Evolutionary conservation across 2,329 filamentous ascomycete genomes (phyloP).

Genomic region (Aspergillus carbonarius): DNA sequence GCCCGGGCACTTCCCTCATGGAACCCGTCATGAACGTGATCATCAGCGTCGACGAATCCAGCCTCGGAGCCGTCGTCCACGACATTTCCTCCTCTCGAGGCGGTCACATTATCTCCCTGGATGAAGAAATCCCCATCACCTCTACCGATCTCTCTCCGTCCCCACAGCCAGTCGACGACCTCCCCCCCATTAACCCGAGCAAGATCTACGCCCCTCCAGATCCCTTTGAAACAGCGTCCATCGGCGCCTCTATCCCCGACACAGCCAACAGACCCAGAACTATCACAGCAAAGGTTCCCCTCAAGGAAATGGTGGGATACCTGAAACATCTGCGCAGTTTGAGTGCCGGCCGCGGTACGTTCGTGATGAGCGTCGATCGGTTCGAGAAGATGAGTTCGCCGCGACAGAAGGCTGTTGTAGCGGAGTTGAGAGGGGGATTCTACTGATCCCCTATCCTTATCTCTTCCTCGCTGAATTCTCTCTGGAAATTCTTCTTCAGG

Average conservation of each 20-base stretch:
- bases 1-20: constrained; percentile 65
- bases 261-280: constrained; percentile 53
- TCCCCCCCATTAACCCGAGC: constrained; percentile 61
- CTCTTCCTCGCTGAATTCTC: neutral
- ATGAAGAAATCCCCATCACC: constrained; percentile 45
- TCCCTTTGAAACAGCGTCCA: constrained; percentile 58
- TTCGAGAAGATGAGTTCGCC: constrained; percentile 67
- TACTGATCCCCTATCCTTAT: neutral
- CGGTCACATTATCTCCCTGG: constrained; percentile 70
- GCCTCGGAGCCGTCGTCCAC: constrained; percentile 78
- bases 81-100: constrained; percentile 73
- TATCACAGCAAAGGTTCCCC: constrained; percentile 81
- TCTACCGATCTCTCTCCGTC: constrained; percentile 26
- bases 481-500: neutral
- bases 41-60: constrained; percentile 80
- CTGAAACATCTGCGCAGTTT: constrained; percentile 83
- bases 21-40: constrained; percentile 92
- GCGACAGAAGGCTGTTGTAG: constrained; percentile 58
- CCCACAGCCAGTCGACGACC: constrained; percentile 26
- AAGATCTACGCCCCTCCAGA: constrained; percentile 87
- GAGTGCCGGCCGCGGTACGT: constrained; percentile 79
- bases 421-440: constrained; percentile 42
- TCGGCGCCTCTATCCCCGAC: constrained; percentile 26
- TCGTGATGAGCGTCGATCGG: constrained; percentile 70
- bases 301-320: constrained; percentile 97